Evolutionary conservation across 78 protist genomes (phyloP), one percentile per base, ranked within the genome.

Genomic region (Protostelium mycophagum): DNA sequence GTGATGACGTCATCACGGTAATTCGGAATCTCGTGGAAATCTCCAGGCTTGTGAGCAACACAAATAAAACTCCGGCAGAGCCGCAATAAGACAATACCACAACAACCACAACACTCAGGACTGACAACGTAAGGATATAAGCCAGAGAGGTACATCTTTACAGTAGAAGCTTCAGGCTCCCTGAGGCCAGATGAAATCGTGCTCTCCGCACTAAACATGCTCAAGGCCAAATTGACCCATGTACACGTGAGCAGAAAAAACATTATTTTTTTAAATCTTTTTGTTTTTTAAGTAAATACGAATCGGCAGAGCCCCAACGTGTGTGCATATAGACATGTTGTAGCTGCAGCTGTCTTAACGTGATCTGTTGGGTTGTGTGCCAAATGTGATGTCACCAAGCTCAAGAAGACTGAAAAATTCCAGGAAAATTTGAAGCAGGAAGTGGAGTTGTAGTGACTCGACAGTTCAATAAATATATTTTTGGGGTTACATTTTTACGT

Each of bases 181-280:
- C 5, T 96, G 31, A 84, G 28, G 86, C 96, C 97, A 36, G 94
- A 87, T 28, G 93, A 91, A 28, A 88, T 96, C 35, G 92, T 94
- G 37, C 86, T 84, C 63, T 28, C 87, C 29, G 95, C 95, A 0
- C 87, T 94, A 35, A 85, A 37, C 39, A 87, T 90, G 38, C 83
- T 93, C 28, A 93, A 89, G 90, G 38, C 88, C 39, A 93, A 93
- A 63, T 85, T 93, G 63, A 85, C 89, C 1, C 89, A 86, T 85
- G 87, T 92, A 38, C 94, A 92, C 73, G 73, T 51, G 73, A 51
- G 73, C 5, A 16, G 16, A 51, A 51, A 5, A 51, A 25, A 5
- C 5, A 25, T 16, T 5, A 51, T 5, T 5, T 25, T 5, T 25
- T 51, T 16, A 16, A 16, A 51, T 51, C 73, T 25, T 51, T 5